Percentiles rank a stretch among this genome's conserved stretches.
Conservation (phyloP, 129 eudicot genomes). For the Tanacetum coccineum region DNA sequence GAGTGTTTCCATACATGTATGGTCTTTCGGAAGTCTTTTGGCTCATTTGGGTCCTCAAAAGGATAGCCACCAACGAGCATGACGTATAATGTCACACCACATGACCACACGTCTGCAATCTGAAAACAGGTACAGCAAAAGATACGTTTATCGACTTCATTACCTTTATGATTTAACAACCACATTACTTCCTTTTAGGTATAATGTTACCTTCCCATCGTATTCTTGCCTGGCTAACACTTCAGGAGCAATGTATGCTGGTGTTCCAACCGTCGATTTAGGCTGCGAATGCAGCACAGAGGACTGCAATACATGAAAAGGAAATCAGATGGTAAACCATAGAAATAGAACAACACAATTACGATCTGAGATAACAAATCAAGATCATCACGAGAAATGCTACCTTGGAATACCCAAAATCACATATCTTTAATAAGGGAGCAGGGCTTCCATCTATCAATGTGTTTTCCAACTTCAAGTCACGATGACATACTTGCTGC, state of each 20-base stretch:
- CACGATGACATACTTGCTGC: constrained; percentile 86
- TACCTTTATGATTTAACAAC: no score
- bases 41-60: constrained; percentile 90
- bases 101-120: constrained; percentile 99
- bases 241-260: constrained; percentile 97
- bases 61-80: constrained; percentile 96
- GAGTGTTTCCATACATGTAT: constrained; percentile 43
- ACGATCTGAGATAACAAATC: not conserved
- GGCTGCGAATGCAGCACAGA: constrained; percentile 94
- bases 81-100: constrained; percentile 91
- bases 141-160: no score
- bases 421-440: constrained; percentile 71
- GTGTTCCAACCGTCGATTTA: constrained; percentile 95
- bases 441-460: constrained; percentile 73
- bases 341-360: not conserved
- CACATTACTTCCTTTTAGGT: no score
- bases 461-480: constrained; percentile 74
- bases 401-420: constrained; percentile 87
- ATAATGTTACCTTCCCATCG: constrained; percentile 75
- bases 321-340: not conserved
- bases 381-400: not conserved
- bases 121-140: constrained; percentile 24
- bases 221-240: constrained; percentile 76
- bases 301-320: constrained; percentile 46
- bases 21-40: constrained; percentile 87